These are phyloP conservation scores for Leccinellum rugosiceps DNA, from an alignment of 768 basidiomycete species.

Conservation along the genomic window DNA sequence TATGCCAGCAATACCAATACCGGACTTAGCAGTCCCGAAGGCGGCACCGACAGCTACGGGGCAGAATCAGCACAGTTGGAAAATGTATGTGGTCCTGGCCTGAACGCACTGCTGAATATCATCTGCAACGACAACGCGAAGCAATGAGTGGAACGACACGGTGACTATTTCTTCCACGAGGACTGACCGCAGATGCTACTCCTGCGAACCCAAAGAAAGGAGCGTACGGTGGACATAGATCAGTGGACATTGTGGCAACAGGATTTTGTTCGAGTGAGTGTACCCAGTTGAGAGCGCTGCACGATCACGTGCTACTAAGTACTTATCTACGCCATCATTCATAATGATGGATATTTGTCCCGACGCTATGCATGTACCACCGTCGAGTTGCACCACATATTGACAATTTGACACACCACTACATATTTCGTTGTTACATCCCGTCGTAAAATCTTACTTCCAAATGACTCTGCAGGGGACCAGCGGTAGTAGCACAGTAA, in stretches of 20 bases:
- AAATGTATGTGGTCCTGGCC: background rate
- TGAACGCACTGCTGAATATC: constrained; percentile 86
- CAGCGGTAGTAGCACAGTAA: background rate
- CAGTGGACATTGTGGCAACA: constrained; percentile 42
- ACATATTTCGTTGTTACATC: too few relatives aligned
- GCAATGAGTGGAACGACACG: constrained; percentile 6
- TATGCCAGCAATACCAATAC: constrained; percentile 94
- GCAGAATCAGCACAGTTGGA: constrained; percentile 8
- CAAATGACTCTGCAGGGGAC: too few relatives aligned
- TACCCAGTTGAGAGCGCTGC: background rate
- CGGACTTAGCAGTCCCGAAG: constrained; percentile 93
- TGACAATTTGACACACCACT: background rate
- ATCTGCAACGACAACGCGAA: constrained; percentile 54
- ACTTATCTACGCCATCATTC: too few relatives aligned
- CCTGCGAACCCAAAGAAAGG: constrained; percentile 99
- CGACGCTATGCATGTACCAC: too few relatives aligned
- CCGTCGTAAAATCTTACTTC: too few relatives aligned
- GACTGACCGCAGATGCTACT: constrained; percentile 84
- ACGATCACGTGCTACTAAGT: constrained; percentile 19
- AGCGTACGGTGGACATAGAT: constrained; percentile 84
- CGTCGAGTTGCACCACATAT: background rate
- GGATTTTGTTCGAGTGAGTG: background rate
- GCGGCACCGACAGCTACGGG: constrained; percentile 85
- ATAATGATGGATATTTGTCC: too few relatives aligned
- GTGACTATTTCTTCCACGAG: background rate